These are phyloP conservation scores for Neostapfia colusana DNA, from an alignment of 176 grass and related monocot genomes.

Conservation along the genomic window DNA sequence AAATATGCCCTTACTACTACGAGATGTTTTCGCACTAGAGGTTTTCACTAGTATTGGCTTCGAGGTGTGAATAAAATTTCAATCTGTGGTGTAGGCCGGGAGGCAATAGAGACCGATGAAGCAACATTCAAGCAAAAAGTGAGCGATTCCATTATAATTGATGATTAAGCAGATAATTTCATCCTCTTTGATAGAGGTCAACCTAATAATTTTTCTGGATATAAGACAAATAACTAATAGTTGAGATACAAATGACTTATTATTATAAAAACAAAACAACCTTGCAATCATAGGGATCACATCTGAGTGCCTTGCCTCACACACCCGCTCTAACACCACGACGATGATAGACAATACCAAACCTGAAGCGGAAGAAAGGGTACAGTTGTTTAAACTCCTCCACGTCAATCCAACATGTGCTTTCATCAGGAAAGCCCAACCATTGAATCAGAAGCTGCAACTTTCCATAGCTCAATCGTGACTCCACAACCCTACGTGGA, in stretches of 20 bases:
- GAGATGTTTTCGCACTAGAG: not conserved
- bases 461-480: not conserved
- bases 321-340: not conserved
- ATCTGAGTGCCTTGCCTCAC: not conserved
- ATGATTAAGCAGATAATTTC: not conserved
- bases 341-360: not conserved
- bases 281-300: not conserved
- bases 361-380: not conserved
- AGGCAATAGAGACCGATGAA: not conserved
- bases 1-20: not conserved
- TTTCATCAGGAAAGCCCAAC: constrained; percentile 10
- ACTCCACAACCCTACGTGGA: not conserved
- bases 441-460: not conserved
- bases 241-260: not conserved
- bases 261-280: not conserved
- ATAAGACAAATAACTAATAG: not conserved
- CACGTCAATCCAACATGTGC: not conserved
- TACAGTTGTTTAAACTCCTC: not conserved
- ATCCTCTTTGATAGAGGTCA: not conserved
- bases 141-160: not conserved
- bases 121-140: not conserved
- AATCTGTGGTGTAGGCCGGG: not conserved
- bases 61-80: not conserved
- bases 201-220: not conserved
- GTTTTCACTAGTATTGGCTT: no score